Conservation (phyloP, 768 basidiomycete species). For the Ramaria rubella region DNA sequence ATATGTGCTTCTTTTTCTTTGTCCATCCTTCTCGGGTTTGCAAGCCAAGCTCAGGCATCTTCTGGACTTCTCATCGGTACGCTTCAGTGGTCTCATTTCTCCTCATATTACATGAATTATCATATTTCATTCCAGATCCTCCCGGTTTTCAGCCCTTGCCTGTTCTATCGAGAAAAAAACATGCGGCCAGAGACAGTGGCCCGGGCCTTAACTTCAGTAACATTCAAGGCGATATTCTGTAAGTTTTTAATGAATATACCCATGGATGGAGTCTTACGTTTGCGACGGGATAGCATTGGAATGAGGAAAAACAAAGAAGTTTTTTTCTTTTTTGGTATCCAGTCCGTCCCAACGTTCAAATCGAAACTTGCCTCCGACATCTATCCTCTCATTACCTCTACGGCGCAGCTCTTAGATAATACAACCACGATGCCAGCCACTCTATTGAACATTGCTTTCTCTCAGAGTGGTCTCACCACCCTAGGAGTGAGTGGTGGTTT, state of each 20-base stretch:
- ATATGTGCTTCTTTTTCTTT: too few relatives aligned
- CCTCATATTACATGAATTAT: too few relatives aligned
- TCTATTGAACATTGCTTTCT: constrained; percentile 20
- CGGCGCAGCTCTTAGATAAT: constrained; percentile 30
- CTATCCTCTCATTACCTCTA: constrained; percentile 34
- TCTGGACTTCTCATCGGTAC: too few relatives aligned
- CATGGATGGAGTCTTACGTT: background rate
- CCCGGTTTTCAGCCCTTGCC: too few relatives aligned
- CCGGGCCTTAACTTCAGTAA: background rate
- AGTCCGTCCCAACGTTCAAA: constrained; percentile 18
- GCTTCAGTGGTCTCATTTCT: too few relatives aligned
- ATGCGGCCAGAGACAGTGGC: too few relatives aligned
- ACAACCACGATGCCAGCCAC: constrained; percentile 16
- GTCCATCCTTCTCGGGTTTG: too few relatives aligned
- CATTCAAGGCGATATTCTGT: background rate
- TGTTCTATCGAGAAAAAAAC: too few relatives aligned
- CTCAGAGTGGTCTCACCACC: constrained; percentile 27
- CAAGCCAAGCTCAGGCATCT: too few relatives aligned
- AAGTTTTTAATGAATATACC: background rate
- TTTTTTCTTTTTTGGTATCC: constrained; percentile 22
- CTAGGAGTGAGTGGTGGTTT: constrained; percentile 18
- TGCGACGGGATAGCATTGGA: constrained; percentile 15
- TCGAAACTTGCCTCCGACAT: constrained; percentile 12
- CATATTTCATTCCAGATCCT: too few relatives aligned
- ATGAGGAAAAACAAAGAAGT: constrained; percentile 21